A percentile compares a stretch with the other conserved stretches of the same genome.
Conservation (phyloP, 306 rosid genomes). For the Lablab purpureus region DNA sequence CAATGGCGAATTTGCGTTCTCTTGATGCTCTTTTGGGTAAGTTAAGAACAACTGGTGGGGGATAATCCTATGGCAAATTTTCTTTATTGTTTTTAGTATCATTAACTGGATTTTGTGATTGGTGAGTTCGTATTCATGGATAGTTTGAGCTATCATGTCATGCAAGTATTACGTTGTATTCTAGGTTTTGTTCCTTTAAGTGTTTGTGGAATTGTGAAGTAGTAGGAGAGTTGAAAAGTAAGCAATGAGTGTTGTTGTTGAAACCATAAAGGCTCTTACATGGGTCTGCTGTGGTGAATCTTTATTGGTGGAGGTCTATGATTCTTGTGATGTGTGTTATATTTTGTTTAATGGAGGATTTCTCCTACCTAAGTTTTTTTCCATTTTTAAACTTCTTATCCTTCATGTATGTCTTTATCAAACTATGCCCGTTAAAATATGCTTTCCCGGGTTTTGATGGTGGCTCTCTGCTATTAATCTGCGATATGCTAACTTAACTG, state of each 20-base stretch:
- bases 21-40: slow-evolving; percentile 89
- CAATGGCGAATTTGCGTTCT: slow-evolving; percentile 84
- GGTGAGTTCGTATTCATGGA: background rate
- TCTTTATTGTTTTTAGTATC: background rate
- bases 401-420: background rate
- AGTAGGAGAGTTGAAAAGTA: background rate
- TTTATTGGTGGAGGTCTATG: slow-evolving; percentile 5
- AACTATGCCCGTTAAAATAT: slow-evolving; percentile 1
- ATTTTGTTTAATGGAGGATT: background rate
- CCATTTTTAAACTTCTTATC: slow-evolving; percentile 6
- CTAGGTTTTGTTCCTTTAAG: slow-evolving; percentile 21
- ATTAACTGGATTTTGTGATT: background rate
- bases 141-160: slow-evolving; percentile 11
- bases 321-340: background rate
- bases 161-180: no score
- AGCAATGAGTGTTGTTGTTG: background rate
- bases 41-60: background rate
- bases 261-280: background rate
- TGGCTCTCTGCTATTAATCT: background rate
- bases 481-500: background rate
- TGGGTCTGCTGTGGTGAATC: background rate
- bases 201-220: background rate
- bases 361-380: background rate
- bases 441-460: background rate
- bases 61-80: background rate